Evolutionary conservation across 108 stramenopile species (phyloP).

Genomic region (Schizochytrium sp.): DNA sequence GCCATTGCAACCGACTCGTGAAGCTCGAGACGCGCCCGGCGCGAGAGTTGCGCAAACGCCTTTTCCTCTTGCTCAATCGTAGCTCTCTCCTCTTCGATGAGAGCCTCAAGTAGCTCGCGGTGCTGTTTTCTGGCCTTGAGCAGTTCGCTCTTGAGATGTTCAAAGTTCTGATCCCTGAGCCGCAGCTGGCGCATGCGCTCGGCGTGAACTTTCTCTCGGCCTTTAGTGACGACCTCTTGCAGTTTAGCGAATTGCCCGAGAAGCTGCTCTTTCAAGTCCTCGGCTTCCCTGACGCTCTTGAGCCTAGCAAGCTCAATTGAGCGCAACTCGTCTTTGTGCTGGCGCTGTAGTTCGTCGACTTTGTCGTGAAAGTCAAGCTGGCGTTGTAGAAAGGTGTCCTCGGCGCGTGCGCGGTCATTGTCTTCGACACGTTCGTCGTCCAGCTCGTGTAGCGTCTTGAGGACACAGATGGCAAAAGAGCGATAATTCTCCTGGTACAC

Average conservation of each 20-base stretch:
- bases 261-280: constrained; percentile 29
- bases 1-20: constrained; percentile 25
- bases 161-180: constrained; percentile 21
- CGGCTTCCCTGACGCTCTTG: constrained; percentile 19
- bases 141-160: constrained; percentile 23
- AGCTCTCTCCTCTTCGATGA: constrained; percentile 22
- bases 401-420: constrained; percentile 23
- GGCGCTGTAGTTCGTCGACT: constrained; percentile 29
- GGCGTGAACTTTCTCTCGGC: constrained; percentile 18
- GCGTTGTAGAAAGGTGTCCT: constrained; percentile 22
- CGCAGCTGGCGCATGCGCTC: not conserved
- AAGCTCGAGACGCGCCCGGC: not conserved
- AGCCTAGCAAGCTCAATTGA: constrained; percentile 17
- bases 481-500: constrained; percentile 40
- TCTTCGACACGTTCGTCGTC: constrained; percentile 32
- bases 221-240: constrained; percentile 22
- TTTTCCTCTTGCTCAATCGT: constrained; percentile 30
- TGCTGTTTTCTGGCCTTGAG: constrained; percentile 25
- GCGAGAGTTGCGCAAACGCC: constrained; percentile 17
- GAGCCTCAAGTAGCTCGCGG: constrained; percentile 26
- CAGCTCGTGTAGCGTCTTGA: constrained; percentile 23
- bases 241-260: constrained; percentile 25
- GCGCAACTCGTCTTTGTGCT: constrained; percentile 27
- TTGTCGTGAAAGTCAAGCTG: constrained; percentile 33
- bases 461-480: constrained; percentile 29